Percentiles rank a stretch among this genome's conserved stretches.
Conservation (phyloP, 2,329 filamentous ascomycete genomes). For the Pseudogymnoascus sp. region DNA sequence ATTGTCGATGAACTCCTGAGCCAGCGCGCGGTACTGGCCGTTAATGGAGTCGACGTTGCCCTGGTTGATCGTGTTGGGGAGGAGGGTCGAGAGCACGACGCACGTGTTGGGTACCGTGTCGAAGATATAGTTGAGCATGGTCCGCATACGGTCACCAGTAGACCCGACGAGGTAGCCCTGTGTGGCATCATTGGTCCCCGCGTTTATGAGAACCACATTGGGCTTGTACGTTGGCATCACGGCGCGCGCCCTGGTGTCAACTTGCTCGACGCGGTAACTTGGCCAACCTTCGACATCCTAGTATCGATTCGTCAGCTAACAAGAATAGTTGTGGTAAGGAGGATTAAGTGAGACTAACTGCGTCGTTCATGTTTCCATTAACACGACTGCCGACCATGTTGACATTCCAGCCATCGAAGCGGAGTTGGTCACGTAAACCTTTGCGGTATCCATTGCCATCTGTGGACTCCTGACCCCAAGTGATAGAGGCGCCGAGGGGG, state of each 20-base stretch:
- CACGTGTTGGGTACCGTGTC: conserved; percentile 22
- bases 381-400: conserved; percentile 25
- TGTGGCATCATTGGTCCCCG: conserved; percentile 30
- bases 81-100: conserved; percentile 30
- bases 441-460: conserved; percentile 19
- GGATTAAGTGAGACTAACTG: conserved; percentile 16
- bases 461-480: neutral
- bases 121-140: conserved; percentile 24
- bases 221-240: conserved; percentile 14
- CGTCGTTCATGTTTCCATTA: conserved; percentile 22
- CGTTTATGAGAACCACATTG: conserved; percentile 25
- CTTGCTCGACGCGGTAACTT: conserved; percentile 17
- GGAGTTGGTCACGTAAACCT: conserved; percentile 18
- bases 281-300: conserved; percentile 17
- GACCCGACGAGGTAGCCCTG: conserved; percentile 14
- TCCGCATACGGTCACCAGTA: conserved; percentile 23
- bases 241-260: conserved; percentile 5
- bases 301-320: neutral
- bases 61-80: conserved; percentile 19
- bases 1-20: neutral
- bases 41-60: conserved; percentile 12
- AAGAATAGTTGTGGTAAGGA: neutral
- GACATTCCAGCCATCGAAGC: conserved; percentile 22
- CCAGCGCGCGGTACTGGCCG: conserved; percentile 20
- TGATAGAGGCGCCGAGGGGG: conserved; percentile 11